Evolutionary conservation across 805 yeast genomes (phyloP).

Genomic region (Schwanniomyces polymorphus): DNA sequence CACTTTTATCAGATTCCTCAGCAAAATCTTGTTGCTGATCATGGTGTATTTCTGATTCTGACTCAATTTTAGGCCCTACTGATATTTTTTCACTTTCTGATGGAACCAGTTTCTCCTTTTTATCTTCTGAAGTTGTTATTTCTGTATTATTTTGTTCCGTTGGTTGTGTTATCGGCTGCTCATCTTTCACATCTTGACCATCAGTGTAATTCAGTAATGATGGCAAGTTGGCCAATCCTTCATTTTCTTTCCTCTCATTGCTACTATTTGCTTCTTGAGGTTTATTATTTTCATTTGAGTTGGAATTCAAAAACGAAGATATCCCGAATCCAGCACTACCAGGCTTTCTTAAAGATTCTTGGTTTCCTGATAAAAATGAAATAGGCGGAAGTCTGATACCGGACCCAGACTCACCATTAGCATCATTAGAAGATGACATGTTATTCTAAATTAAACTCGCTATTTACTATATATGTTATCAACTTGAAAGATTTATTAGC

Average conservation of each 20-base stretch:
- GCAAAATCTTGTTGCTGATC: slow-evolving; percentile 1
- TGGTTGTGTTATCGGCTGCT: neutral
- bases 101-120: neutral
- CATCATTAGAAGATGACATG: slow-evolving; percentile 6
- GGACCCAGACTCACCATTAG: slow-evolving; percentile 2
- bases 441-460: neutral
- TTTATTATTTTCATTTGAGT: neutral
- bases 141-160: neutral
- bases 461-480: neutral
- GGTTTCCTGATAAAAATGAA: slow-evolving; percentile 22
- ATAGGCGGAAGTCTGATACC: slow-evolving; percentile 19
- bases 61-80: neutral
- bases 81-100: neutral
- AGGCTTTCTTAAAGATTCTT: neutral
- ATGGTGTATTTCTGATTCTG: slow-evolving; percentile 1
- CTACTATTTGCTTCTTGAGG: slow-evolving; percentile 2
- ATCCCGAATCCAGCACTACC: slow-evolving; percentile 12
- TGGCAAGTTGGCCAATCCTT: neutral
- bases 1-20: neutral
- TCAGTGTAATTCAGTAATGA: neutral
- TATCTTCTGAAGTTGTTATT: neutral
- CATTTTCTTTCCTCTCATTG: neutral
- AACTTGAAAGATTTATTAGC: neutral
- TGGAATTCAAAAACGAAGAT: slow-evolving; percentile 17
- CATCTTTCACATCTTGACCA: neutral